Evolutionary conservation across 306 rosid genomes (phyloP).

Genomic region (Ceratonia siliqua): DNA sequence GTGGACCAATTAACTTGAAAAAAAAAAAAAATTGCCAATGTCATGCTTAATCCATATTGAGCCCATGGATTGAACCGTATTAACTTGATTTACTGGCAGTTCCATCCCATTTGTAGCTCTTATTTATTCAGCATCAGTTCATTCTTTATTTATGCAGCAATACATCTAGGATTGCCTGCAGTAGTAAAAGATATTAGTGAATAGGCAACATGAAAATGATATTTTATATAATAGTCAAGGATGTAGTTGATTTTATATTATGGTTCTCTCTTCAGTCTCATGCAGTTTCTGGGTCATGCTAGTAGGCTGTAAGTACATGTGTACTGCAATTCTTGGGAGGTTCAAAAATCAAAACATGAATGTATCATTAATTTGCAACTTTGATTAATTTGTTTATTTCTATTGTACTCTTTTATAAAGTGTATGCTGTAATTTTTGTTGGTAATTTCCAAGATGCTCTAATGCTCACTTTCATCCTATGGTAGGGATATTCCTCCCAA

Average conservation of each 20-base stretch:
- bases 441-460: slow-evolving; percentile 27
- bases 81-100: neutral
- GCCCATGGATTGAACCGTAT: neutral
- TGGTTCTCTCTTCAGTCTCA: slow-evolving; percentile 27
- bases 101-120: neutral
- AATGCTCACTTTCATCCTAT: slow-evolving; percentile 31
- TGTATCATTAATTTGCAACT: neutral
- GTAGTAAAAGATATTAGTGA: no score
- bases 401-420: neutral
- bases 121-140: neutral
- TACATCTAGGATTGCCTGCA: no score
- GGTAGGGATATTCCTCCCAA: slow-evolving; percentile 89
- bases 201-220: no score
- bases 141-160: no score
- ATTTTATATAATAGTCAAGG: slow-evolving; percentile 3
- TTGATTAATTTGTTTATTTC: slow-evolving; percentile 1
- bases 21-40: neutral
- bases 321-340: slow-evolving; percentile 14
- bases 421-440: slow-evolving; percentile 14
- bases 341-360: neutral
- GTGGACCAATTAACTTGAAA: neutral
- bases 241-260: neutral
- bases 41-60: neutral
- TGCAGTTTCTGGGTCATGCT: neutral
- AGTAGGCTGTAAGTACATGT: slow-evolving; percentile 6